phyloP scores from a whole-genome alignment of 73 alveolate genomes.

The Symbiodinium pilosum region DNA sequence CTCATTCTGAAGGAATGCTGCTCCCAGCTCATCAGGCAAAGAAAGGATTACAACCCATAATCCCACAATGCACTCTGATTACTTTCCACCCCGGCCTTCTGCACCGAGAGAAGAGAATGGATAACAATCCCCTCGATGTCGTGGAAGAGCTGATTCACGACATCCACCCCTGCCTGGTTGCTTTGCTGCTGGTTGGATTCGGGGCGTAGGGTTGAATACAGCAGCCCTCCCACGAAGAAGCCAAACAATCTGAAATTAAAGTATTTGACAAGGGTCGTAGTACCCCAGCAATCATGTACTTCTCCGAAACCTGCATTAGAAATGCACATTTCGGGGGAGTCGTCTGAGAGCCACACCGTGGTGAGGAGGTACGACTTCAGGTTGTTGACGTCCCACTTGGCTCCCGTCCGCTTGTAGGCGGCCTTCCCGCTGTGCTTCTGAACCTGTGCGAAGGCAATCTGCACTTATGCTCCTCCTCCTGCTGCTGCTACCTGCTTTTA shows the following conservation, averaged over 20 bases:
- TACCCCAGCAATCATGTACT: no score
- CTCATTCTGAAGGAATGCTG: no score
- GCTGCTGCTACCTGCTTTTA: neutral
- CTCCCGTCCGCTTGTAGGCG: slow-evolving; percentile 94
- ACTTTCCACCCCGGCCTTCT: slow-evolving; percentile 13
- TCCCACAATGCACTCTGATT: neutral
- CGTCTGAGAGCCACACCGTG: slow-evolving; percentile 21
- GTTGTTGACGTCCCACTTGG: slow-evolving; percentile 81
- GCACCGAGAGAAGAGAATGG: slow-evolving; percentile 82
- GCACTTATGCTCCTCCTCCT: neutral
- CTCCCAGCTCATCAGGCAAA: no score
- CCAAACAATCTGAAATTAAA: no score
- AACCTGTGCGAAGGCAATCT: neutral
- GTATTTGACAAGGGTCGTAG: no score
- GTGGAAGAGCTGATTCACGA: slow-evolving; percentile 83
- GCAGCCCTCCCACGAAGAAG: neutral
- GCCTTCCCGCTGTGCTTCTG: slow-evolving; percentile 95
- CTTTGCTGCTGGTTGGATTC: no score
- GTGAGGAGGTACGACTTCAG: slow-evolving; percentile 81
- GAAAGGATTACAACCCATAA: no score
- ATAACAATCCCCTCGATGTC: slow-evolving; percentile 87
- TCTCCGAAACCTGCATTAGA: no score
- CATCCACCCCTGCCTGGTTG: slow-evolving; percentile 57
- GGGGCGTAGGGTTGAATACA: neutral
- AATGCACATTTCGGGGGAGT: no score